Evolutionary conservation across 2,329 filamentous ascomycete species (phyloP).

Genomic region (Cladosporium sp.): DNA sequence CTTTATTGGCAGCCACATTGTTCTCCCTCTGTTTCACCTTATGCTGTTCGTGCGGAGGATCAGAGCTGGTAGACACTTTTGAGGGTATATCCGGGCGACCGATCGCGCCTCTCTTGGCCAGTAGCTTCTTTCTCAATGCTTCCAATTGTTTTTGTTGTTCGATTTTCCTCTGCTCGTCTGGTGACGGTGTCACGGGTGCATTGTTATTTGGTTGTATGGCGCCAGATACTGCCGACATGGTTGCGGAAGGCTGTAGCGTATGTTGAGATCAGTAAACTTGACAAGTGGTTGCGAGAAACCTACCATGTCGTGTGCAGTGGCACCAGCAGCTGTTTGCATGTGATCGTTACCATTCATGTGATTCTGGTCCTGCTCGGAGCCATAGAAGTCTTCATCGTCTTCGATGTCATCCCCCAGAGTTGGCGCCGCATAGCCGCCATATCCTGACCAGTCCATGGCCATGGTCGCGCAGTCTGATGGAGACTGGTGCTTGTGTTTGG

Average conservation of each 20-base stretch:
- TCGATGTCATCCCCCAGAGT: slow-evolving; percentile 4
- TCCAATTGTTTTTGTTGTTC: slow-evolving; percentile 9
- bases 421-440: not conserved
- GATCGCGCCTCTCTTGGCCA: not conserved
- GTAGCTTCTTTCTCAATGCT: slow-evolving; percentile 5
- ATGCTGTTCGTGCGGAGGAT: not conserved
- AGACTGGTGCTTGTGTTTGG: not conserved
- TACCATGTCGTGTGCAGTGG: not conserved
- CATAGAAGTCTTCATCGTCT: slow-evolving; percentile 17
- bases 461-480: not conserved
- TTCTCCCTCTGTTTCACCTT: not conserved
- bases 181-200: not conserved
- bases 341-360: slow-evolving; percentile 5
- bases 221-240: not conserved
- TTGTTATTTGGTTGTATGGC: not conserved
- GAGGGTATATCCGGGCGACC: not conserved
- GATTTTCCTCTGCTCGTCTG: not conserved
- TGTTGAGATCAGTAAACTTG: slow-evolving; percentile 1
- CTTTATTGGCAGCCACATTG: not conserved
- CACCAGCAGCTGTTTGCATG: slow-evolving; percentile 7
- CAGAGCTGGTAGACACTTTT: not conserved
- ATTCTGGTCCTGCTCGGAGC: not conserved
- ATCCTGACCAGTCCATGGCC: slow-evolving; percentile 7
- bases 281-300: not conserved
- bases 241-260: not conserved